Conservation (phyloP, 306 rosid genomes). For the Vachellia collinsii region DNA sequence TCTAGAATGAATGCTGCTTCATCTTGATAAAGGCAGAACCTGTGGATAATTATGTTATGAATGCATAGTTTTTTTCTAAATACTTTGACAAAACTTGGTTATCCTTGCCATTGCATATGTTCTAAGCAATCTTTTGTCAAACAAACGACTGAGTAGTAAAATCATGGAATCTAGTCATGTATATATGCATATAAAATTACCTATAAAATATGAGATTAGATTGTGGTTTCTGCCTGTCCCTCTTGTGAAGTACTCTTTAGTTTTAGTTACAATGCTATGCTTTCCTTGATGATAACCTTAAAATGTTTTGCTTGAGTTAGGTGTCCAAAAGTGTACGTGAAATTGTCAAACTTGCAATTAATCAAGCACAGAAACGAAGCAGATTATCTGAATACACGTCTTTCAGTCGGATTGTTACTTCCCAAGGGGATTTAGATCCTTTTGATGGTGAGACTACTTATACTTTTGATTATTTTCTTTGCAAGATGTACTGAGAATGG, state of each 20-base stretch:
- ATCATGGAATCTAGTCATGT: neutral
- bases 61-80: neutral
- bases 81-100: slow-evolving; percentile 8
- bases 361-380: slow-evolving; percentile 85
- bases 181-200: slow-evolving; percentile 23
- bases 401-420: slow-evolving; percentile 71
- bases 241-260: neutral
- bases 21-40: neutral
- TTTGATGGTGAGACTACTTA: slow-evolving; percentile 67
- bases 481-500: slow-evolving; percentile 8
- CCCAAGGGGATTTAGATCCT: slow-evolving; percentile 80
- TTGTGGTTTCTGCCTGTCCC: slow-evolving; percentile 16
- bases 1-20: slow-evolving; percentile 16
- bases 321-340: slow-evolving; percentile 83
- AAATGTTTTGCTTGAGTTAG: slow-evolving; percentile 46
- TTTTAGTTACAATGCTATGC: slow-evolving; percentile 4
- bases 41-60: slow-evolving; percentile 8
- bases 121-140: slow-evolving; percentile 3
- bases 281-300: slow-evolving; percentile 36
- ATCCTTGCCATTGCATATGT: slow-evolving; percentile 21
- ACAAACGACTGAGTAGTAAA: neutral
- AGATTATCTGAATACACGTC: slow-evolving; percentile 71
- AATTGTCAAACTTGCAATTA: slow-evolving; percentile 83
- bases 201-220: neutral
- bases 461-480: slow-evolving; percentile 14